Evolutionary conservation across 371 early-diverging fungal species (phyloP), one percentile per base, ranked within the genome.

Genomic region (Rhizopus microsporus): DNA sequence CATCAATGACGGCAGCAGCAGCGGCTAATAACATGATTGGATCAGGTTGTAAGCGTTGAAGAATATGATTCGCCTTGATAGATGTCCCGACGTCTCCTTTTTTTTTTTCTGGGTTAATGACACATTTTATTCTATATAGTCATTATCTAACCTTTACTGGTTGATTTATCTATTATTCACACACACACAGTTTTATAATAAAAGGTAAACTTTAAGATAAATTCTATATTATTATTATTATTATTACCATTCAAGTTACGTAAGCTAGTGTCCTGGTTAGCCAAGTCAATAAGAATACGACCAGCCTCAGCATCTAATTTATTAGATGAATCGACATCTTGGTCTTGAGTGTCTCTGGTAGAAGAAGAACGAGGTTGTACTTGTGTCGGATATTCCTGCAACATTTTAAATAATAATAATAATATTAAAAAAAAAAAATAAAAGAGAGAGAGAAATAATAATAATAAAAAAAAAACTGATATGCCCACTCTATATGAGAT

Each of bases 11-110:
- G 15, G 71, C 74, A 15, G 79, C 79, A 7, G 79, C 79, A 9
- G 75, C 78, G 30, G 75, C 78, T 17, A 78, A 50, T 40, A 78
- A 49, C 66, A 75, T 69, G 42, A 78, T 78, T n/a, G 78, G 78
- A 68, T 78, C 78, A 23, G 74, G 65, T 42, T 55, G 61, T 10
- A 51, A 15, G 16, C 63, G 53, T 43, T 57, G 63, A 43, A 49
- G 37, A 48, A 52, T 63, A 30, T 38, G 33, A 44, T 61, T 56
- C 32, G 62, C 56, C 51, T 56, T 61, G n/a, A 61, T 61, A 23
- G 62, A 53, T 47, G 16, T 43, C 16, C 44, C 44, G 44, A 43
- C 44, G 44, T 43, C 44, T 43, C 44, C 44, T 43, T 43, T 12
- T 43, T 43, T 43, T 12, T 43, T 43, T 43, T 23, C 23, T 43